Conservation (phyloP, 2,329 filamentous ascomycete species). For the Xylaria sp. region DNA sequence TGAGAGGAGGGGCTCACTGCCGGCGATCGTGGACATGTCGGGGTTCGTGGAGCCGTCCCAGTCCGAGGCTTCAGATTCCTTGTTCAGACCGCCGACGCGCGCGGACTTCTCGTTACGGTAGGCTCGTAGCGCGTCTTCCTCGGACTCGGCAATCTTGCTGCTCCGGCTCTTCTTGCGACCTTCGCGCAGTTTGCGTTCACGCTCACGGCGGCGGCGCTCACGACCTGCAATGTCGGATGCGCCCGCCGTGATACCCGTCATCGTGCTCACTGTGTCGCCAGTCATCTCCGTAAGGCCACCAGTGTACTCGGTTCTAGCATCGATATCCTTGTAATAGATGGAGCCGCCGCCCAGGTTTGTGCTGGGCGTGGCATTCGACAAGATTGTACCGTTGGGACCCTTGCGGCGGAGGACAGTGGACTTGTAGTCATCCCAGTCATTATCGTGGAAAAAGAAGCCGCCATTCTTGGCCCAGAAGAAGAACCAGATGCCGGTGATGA, state of each 20-base stretch:
- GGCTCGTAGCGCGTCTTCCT: conserved; percentile 62
- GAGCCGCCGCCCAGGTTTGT: conserved; percentile 85
- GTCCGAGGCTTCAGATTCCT: conserved; percentile 67
- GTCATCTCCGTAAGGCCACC: conserved; percentile 32
- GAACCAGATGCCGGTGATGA: conserved; percentile 81
- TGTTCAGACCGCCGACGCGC: conserved; percentile 83
- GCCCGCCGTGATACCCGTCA: conserved; percentile 54
- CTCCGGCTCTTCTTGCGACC: conserved; percentile 40
- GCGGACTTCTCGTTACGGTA: conserved; percentile 86
- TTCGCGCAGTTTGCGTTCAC: conserved; percentile 44
- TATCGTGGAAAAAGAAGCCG: conserved; percentile 77
- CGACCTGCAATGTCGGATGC: conserved; percentile 52
- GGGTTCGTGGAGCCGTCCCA: conserved; percentile 72
- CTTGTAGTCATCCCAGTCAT: conserved; percentile 99
- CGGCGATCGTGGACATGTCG: conserved; percentile 58
- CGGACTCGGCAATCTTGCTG: conserved; percentile 52
- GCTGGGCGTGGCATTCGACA: conserved; percentile 74
- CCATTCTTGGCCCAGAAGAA: conserved; percentile 98
- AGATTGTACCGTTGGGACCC: conserved; percentile 80
- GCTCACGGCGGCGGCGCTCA: conserved; percentile 51
- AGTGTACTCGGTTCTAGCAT: conserved; percentile 39
- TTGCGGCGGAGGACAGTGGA: conserved; percentile 83
- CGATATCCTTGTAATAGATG: conserved; percentile 65
- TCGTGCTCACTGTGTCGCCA: conserved; percentile 41
- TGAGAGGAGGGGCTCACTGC: conserved; percentile 56